phyloP scores from a whole-genome alignment of 2,329 filamentous ascomycete genomes.

The Nannizziopsis barbatae region DNA sequence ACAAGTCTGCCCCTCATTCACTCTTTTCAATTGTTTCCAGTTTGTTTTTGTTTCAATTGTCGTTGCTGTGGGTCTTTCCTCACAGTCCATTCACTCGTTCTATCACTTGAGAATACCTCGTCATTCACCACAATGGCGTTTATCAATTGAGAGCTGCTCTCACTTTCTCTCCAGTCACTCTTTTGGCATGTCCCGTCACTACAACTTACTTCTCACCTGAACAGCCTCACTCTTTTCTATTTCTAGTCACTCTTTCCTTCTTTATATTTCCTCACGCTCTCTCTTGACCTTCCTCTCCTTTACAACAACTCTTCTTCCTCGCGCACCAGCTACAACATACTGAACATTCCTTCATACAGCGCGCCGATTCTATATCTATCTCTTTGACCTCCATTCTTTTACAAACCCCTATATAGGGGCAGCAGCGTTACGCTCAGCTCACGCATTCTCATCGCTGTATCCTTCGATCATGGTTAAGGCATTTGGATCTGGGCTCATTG shows the following conservation, averaged over 20 bases:
- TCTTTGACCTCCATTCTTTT: not conserved
- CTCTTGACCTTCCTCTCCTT: not conserved
- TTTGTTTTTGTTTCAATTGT: not conserved
- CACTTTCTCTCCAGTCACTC: not conserved
- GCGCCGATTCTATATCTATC: too few relatives aligned
- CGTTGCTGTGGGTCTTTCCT: not conserved
- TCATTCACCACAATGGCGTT: too few relatives aligned
- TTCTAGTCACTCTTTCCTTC: conserved; percentile 1
- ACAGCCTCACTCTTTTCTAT: not conserved
- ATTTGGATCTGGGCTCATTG: conserved; percentile 14
- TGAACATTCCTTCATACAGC: too few relatives aligned
- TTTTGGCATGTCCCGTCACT: not conserved
- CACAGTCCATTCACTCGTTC: not conserved
- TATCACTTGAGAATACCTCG: too few relatives aligned
- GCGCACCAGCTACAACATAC: too few relatives aligned
- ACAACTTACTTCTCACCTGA: not conserved
- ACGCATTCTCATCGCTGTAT: not conserved
- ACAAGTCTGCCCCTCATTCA: not conserved
- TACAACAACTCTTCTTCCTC: too few relatives aligned
- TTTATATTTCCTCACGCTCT: too few relatives aligned
- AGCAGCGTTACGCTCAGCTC: not conserved
- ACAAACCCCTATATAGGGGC: not conserved
- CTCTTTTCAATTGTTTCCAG: not conserved
- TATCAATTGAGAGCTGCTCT: too few relatives aligned
- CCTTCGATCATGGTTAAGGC: conserved; percentile 8